Conservation (phyloP, 257 asterid species). For the Nicotiana benthamiana region DNA sequence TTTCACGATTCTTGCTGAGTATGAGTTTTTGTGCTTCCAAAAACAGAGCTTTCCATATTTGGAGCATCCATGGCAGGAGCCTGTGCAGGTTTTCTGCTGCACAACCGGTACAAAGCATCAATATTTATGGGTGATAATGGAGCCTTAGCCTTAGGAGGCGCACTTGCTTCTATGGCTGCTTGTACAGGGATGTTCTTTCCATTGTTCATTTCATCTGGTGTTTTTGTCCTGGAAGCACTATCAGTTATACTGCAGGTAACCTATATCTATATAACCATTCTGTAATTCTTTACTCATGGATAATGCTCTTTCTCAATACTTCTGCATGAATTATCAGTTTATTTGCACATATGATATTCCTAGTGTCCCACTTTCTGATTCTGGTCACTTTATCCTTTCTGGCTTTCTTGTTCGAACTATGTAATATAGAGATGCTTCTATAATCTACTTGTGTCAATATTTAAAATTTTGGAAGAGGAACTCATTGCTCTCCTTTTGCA, state of each 20-base stretch:
- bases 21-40: constrained; percentile 10
- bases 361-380: background rate
- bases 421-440: background rate
- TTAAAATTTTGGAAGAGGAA: background rate
- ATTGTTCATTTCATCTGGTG: constrained; percentile 68
- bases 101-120: constrained; percentile 73
- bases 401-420: background rate
- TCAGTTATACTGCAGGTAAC: constrained; percentile 62
- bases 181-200: constrained; percentile 94
- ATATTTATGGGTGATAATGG: constrained; percentile 85
- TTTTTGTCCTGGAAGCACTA: constrained; percentile 48
- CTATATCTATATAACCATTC: background rate
- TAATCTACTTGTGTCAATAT: background rate
- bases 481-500: background rate
- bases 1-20: constrained; percentile 9
- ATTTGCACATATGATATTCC: background rate
- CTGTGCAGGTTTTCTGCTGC: constrained; percentile 82
- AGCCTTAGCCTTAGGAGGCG: constrained; percentile 86
- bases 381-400: background rate
- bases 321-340: background rate
- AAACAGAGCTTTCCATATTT: constrained; percentile 70
- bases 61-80: constrained; percentile 99
- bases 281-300: background rate
- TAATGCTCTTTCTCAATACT: background rate
- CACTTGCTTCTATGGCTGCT: constrained; percentile 96